Evolutionary conservation across 2,329 filamentous ascomycete genomes (phyloP).

Genomic region (Neofusicoccum kwambonambiense): DNA sequence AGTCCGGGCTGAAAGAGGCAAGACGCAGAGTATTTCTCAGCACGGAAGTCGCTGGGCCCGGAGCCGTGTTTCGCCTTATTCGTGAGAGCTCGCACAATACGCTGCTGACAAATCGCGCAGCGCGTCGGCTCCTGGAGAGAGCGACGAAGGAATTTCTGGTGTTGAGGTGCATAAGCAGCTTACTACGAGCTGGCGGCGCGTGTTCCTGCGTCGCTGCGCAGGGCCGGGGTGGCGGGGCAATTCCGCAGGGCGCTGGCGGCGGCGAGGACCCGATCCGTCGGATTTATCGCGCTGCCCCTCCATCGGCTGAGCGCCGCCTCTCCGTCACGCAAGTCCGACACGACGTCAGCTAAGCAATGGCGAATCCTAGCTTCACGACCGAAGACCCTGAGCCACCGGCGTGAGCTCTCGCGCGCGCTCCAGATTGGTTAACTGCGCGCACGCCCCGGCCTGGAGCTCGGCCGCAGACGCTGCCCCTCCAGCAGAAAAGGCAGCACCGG

Average conservation of each 20-base stretch:
- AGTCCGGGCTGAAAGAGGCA: background rate
- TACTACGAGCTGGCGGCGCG: background rate
- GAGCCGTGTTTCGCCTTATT: background rate
- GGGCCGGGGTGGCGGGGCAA: background rate
- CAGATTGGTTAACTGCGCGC: background rate
- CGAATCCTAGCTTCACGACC: background rate
- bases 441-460: background rate
- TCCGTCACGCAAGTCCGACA: slow-evolving; percentile 1
- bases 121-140: background rate
- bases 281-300: slow-evolving; percentile 12
- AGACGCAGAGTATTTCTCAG: background rate
- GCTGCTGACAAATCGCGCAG: background rate
- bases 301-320: background rate
- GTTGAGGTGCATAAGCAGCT: background rate
- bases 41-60: background rate
- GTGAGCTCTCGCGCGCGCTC: background rate
- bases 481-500: background rate
- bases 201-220: background rate
- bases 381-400: background rate
- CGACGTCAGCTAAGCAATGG: slow-evolving; percentile 8
- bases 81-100: background rate
- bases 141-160: background rate
- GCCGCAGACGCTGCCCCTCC: background rate
- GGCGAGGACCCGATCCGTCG: background rate
- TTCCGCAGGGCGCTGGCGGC: background rate